Evolutionary conservation across 495 filamentous ascomycete genomes (phyloP), one percentile per base, ranked within the genome.

Genomic region (Saxophila tyrrhenica): DNA sequence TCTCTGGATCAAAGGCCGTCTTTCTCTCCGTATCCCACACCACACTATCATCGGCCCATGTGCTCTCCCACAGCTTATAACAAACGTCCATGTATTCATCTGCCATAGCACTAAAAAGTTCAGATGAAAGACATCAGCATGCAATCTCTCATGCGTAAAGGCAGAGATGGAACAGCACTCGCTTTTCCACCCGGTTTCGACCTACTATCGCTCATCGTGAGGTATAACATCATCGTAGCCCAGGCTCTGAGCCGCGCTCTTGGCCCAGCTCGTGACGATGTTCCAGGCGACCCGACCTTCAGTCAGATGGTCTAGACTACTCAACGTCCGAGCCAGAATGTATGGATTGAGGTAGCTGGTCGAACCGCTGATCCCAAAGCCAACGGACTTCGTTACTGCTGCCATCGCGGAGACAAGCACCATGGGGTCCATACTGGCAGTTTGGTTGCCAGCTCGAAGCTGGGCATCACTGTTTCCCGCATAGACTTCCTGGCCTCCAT

Each of bases 41-140:
- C 0, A 84, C 75, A 35, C 81, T 81, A 55, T 85, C 82, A 51
- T 78, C 74, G 5, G 79, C 71, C 80, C 80, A 85, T 13, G 80
- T 83, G 16, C 78, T 79, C 59, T 84, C 78, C 68, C 78, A 76
- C 2, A 86, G 75, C 61, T 84, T 84, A 69, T 85, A 85, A 47
- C 81, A 69, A 2, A 83, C 77, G 39, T 75, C 72, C 58, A 85
- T 67, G 64, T 84, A 86, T 60, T 86, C 82, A 51, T 83, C 74
- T 2, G 81, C 81, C 38, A 78, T 69, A 16, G 29, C 29, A 13
- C n/a, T n/a, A n/a, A n/a, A n/a, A n/a, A n/a, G n/a, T n/a, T n/a
- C n/a, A n/a, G n/a, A n/a, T n/a, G n/a, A n/a, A n/a, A n/a, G n/a
- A n/a, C n/a, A n/a, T n/a, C n/a, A n/a, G n/a, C n/a, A n/a, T n/a